Evolutionary conservation across 345 rosid species (phyloP).

Genomic region (Citrus sp.): DNA sequence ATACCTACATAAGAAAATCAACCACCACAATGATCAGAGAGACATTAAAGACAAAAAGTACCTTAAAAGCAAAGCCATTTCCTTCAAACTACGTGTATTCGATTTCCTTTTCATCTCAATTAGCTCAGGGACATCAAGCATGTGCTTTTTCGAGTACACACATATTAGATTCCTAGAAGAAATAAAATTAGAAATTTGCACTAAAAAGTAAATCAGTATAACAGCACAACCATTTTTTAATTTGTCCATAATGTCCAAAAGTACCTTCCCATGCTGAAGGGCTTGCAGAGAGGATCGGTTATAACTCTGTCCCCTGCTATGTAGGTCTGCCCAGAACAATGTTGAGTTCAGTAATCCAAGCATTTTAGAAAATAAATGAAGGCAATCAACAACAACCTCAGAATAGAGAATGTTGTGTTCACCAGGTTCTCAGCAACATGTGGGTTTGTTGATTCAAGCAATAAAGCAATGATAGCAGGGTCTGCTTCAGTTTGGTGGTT

Average conservation of each 20-base stretch:
- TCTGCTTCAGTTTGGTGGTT: conserved; percentile 99
- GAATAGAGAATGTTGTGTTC: conserved; percentile 22
- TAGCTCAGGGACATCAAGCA: conserved; percentile 89
- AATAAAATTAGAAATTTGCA: conserved; percentile 10
- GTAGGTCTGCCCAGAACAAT: conserved; percentile 53
- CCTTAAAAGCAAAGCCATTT: conserved; percentile 94
- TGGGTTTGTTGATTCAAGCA: conserved; percentile 74
- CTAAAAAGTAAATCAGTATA: conserved; percentile 21
- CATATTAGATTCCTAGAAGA: conserved; percentile 81
- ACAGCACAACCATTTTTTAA: conserved; percentile 24
- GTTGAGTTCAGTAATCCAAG: conserved; percentile 20
- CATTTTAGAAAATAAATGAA: conserved; percentile 10
- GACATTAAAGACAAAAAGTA: conserved; percentile 11
- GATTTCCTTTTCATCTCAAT: conserved; percentile 83
- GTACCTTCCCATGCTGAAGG: conserved; percentile 99
- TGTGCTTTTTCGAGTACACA: conserved; percentile 93
- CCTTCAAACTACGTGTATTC: conserved; percentile 89
- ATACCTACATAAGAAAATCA: neutral
- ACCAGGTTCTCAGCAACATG: conserved; percentile 74
- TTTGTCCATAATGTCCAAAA: conserved; percentile 1
- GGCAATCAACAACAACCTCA: conserved; percentile 9
- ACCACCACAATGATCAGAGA: neutral
- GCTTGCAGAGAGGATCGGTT: conserved; percentile 96
- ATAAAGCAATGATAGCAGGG: conserved; percentile 79
- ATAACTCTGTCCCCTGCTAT: conserved; percentile 97